Evolutionary conservation across 1,139 yeast species (phyloP).

Genomic region (Kluyveromyces sp.): DNA sequence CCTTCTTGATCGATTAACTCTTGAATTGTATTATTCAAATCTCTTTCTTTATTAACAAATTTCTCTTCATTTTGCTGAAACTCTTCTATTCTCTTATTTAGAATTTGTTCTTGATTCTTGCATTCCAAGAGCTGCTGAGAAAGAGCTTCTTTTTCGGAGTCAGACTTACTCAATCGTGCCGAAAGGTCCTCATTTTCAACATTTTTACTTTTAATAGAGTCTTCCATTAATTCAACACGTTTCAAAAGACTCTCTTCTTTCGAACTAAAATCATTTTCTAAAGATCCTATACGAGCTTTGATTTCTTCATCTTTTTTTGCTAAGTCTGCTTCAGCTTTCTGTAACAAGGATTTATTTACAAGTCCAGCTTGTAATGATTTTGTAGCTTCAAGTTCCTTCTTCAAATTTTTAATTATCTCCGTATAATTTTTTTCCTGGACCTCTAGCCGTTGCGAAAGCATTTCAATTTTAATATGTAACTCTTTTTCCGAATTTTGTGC

Average conservation of each 20-base stretch:
- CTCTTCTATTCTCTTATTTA: neutral
- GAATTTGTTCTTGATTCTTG: slow-evolving; percentile 1
- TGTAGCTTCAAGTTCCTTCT: neutral
- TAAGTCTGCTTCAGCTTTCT: neutral
- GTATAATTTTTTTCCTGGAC: neutral
- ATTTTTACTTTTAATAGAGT: neutral
- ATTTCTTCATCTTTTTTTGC: neutral
- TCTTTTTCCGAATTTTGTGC: neutral
- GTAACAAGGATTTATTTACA: neutral
- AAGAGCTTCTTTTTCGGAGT: neutral
- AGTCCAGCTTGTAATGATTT: slow-evolving; percentile 1
- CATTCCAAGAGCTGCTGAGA: neutral
- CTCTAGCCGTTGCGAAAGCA: neutral
- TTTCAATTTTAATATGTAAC: neutral
- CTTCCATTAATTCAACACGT: neutral
- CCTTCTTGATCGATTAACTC: no score
- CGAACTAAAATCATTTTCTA: no score
- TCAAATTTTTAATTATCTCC: neutral
- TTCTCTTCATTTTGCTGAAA: neutral
- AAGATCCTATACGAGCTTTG: no score
- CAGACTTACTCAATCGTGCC: neutral
- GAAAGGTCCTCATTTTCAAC: neutral
- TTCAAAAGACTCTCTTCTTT: no score
- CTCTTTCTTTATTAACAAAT: no score
- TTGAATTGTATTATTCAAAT: no score